These are phyloP conservation scores for Ricinus communis DNA, from an alignment of 345 rosid genomes.

Conservation along the genomic window DNA sequence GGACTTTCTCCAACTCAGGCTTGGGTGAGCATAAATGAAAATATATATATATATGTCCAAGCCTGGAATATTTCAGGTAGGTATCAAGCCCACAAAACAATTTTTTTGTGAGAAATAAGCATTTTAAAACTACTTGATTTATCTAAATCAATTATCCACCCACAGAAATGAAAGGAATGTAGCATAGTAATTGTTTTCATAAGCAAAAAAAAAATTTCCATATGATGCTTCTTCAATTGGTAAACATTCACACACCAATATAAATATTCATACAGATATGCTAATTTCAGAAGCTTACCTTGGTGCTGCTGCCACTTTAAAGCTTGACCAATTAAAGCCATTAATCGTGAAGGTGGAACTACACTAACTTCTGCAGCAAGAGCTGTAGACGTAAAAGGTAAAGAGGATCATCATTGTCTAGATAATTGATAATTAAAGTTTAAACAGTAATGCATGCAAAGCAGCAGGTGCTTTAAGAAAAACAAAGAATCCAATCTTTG, in stretches of 20 bases:
- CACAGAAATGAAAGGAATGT: background rate
- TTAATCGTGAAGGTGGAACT: constrained; percentile 95
- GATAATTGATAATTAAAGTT: background rate
- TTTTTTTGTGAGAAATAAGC: background rate
- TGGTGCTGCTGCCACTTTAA: constrained; percentile 99
- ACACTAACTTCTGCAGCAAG: constrained; percentile 88
- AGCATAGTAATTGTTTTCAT: background rate
- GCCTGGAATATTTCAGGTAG: too few relatives aligned
- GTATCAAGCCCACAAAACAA: too few relatives aligned
- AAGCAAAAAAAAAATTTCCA: background rate
- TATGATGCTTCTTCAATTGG: background rate
- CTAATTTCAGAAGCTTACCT: constrained; percentile 51
- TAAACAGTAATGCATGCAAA: background rate
- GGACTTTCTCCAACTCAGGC: too few relatives aligned
- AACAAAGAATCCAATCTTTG: background rate
- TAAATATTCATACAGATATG: too few relatives aligned
- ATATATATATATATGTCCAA: too few relatives aligned
- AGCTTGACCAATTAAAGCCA: constrained; percentile 97
- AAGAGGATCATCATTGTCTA: background rate
- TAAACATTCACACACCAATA: background rate
- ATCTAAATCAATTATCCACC: background rate
- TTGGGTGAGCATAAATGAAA: too few relatives aligned
- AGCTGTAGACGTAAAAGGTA: constrained; percentile 42
- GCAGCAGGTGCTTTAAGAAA: background rate
- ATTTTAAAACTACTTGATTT: background rate